These are phyloP conservation scores for Cercospora canescens DNA, from an alignment of 2,329 filamentous ascomycete genomes.

Conservation along the genomic window DNA sequence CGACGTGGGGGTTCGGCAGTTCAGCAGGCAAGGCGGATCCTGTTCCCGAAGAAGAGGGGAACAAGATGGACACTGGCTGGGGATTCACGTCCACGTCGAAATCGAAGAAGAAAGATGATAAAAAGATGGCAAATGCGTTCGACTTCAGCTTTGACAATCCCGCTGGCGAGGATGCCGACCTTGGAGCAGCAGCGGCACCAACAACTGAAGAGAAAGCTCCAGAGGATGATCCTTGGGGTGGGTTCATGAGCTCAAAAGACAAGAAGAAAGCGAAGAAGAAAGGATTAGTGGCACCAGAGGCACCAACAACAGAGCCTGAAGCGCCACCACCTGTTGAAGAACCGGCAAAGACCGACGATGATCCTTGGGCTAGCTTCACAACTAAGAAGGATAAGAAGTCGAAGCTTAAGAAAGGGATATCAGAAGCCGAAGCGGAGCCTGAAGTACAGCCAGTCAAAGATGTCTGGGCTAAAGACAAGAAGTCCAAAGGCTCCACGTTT, in stretches of 20 bases:
- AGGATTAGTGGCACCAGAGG: conserved; percentile 19
- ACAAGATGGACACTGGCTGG: conserved; percentile 31
- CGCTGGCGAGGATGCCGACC: conserved; percentile 18
- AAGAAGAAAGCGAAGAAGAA: conserved; percentile 35
- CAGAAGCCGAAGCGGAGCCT: conserved; percentile 41
- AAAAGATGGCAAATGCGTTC: conserved; percentile 39
- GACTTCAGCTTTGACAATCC: conserved; percentile 33
- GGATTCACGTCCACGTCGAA: conserved; percentile 30
- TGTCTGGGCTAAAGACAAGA: conserved; percentile 46
- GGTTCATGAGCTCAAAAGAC: conserved; percentile 32
- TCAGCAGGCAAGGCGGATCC: conserved; percentile 22
- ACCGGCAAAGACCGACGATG: conserved; percentile 31
- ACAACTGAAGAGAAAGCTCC: conserved; percentile 26
- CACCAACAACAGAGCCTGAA: conserved; percentile 28
- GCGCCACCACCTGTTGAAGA: conserved; percentile 32
- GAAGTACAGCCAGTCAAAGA: conserved; percentile 39
- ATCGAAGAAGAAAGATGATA: conserved; percentile 31
- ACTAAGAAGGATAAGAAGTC: conserved; percentile 45
- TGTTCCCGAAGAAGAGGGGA: conserved; percentile 17
- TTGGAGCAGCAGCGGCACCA: conserved; percentile 22
- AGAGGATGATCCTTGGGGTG: conserved; percentile 29
- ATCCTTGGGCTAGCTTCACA: conserved; percentile 35
- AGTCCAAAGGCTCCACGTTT: conserved; percentile 47
- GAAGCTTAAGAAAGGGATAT: conserved; percentile 40
- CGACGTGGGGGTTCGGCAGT: conserved; percentile 37